phyloP scores from a whole-genome alignment of 805 yeast genomes.

The Ogataea salicorniae region DNA sequence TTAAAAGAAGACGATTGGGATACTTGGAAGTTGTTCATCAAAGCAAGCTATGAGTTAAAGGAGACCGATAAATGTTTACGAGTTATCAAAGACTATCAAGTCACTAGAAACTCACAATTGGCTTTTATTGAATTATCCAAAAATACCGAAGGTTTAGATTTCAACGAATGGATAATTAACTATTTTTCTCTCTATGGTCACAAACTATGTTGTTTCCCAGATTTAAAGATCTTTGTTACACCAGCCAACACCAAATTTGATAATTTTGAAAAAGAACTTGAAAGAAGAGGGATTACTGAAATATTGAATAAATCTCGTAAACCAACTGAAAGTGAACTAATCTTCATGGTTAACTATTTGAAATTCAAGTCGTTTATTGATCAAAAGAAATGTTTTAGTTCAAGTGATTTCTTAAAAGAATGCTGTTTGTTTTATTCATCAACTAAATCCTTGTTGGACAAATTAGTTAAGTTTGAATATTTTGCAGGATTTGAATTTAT shows the following conservation, averaged over 20 bases:
- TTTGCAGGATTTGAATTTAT: conserved; percentile 65
- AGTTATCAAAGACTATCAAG: conserved; percentile 28
- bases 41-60: conserved; percentile 37
- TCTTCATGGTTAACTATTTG: conserved; percentile 26
- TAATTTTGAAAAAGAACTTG: conserved; percentile 8
- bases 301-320: conserved; percentile 8
- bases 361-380: conserved; percentile 42
- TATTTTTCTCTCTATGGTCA: conserved; percentile 44
- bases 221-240: conserved; percentile 37
- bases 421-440: conserved; percentile 37
- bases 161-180: conserved; percentile 27
- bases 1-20: conserved; percentile 67
- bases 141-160: conserved; percentile 7
- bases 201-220: conserved; percentile 64
- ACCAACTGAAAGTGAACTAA: conserved; percentile 19
- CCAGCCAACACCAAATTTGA: not conserved
- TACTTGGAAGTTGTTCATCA: conserved; percentile 58
- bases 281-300: conserved; percentile 4
- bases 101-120: conserved; percentile 52
- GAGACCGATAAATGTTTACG: conserved; percentile 29
- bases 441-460: conserved; percentile 32
- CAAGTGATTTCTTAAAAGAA: conserved; percentile 23
- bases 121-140: conserved; percentile 44
- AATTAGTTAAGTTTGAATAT: conserved; percentile 59
- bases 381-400: conserved; percentile 15